These are phyloP conservation scores for Thalassiosira profunda DNA, from an alignment of 108 stramenopile species.

Conservation along the genomic window DNA sequence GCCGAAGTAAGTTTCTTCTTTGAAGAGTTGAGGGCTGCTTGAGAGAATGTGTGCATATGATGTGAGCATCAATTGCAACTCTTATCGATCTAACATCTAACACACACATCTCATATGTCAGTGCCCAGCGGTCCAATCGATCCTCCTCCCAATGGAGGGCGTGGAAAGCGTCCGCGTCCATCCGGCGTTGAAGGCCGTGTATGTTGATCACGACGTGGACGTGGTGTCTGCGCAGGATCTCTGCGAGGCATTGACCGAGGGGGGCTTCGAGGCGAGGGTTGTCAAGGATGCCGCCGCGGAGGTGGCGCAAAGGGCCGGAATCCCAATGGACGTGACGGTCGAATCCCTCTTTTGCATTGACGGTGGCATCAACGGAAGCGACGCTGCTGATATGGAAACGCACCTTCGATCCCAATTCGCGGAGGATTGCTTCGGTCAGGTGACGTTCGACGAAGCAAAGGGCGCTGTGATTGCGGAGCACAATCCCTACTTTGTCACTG, in stretches of 20 bases:
- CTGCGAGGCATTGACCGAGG: conserved; percentile 43
- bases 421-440: neutral
- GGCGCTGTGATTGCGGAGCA: conserved; percentile 50
- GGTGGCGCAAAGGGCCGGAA: conserved; percentile 21
- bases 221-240: conserved; percentile 50
- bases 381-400: conserved; percentile 27
- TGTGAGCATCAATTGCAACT: too few relatives aligned
- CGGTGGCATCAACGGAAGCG: conserved; percentile 30
- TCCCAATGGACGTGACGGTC: conserved; percentile 25
- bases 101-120: too few relatives aligned
- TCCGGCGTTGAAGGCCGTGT: conserved; percentile 54
- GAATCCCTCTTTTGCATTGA: conserved; percentile 35
- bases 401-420: neutral
- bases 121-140: conserved; percentile 47
- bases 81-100: too few relatives aligned
- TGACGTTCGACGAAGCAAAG: conserved; percentile 18
- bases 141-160: conserved; percentile 42
- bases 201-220: conserved; percentile 63
- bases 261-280: conserved; percentile 47
- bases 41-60: too few relatives aligned
- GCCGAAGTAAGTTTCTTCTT: too few relatives aligned
- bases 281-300: conserved; percentile 46
- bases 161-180: conserved; percentile 55
- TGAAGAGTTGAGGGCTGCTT: too few relatives aligned
- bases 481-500: conserved; percentile 35